Evolutionary conservation across 441 rosid species (phyloP), one percentile per base, ranked within the genome.

Genomic region (Erysimum cheiri): DNA sequence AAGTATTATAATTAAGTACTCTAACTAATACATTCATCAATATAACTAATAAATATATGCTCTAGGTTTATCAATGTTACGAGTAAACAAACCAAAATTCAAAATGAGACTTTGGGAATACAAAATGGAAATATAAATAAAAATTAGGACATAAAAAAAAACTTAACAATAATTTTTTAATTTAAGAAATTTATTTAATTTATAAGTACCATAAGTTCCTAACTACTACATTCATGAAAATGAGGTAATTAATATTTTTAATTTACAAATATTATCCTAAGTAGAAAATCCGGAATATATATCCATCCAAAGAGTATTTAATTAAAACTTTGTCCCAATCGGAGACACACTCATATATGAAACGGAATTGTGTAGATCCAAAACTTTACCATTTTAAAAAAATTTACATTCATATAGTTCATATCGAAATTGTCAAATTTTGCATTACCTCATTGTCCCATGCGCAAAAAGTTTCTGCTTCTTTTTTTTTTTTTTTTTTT

Each of bases 371-470:
- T 9, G 6, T 10, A 47, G 8, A 19, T 47, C 52, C 60, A 39
- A 29, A 60, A 17, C 13, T 12, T 19, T 40, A 61, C 69, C 46
- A 61, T 24, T 40, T 22, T 12, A 19, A 12, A 31, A n/a, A 22
- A 22, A 11, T 63, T 19, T 24, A 26, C 56, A 14, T 55, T 49
- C 14, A 54, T 8, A 44, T 36, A 57, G 29, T 62, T 53, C 55
- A 32, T 53, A 28, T 40, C 41, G 31, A 66, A 66, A 40, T 32
- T 63, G 56, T 54, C 62, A 54, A 47, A 44, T 43, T 24, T 24
- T 53, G 47, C 62, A 15, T 47, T 47, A 56, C 65, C 52, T 37
- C 60, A 64, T 48, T 64, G 75, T 64, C 65, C 50, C 76, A 64
- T 57, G 71, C 66, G 60, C 29, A 47, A 57, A 72, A 64, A 72